phyloP scores from a whole-genome alignment of 192 early-diverging fungal genomes.

The Coemansia sp. region DNA sequence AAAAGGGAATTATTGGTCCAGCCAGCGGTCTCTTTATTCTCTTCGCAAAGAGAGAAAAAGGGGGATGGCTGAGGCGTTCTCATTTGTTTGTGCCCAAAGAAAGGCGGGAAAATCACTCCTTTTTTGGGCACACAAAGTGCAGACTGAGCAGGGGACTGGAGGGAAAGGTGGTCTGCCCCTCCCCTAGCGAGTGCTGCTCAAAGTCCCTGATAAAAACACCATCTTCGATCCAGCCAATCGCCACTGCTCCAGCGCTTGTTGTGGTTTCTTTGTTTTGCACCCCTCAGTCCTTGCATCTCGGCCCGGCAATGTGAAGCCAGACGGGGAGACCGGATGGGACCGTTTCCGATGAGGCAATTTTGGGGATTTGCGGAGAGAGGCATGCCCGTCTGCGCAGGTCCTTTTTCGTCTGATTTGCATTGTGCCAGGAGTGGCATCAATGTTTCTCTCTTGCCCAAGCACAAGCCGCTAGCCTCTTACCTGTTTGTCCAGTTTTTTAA shows the following conservation, averaged over 20 bases:
- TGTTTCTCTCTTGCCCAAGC: background rate
- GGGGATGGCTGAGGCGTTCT: slow-evolving; percentile 7
- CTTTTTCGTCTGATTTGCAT: slow-evolving; percentile 1
- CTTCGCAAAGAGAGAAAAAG: background rate
- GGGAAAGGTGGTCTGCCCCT: background rate
- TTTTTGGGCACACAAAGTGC: background rate
- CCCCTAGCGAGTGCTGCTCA: background rate
- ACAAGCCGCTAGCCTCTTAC: background rate
- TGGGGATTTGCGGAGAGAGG: slow-evolving; percentile 5
- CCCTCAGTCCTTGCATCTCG: background rate
- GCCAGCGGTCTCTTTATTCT: slow-evolving; percentile 5
- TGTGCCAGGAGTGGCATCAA: background rate
- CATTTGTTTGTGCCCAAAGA: slow-evolving; percentile 10
- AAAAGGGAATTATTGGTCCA: background rate
- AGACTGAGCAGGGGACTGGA: background rate
- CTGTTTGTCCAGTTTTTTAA: background rate
- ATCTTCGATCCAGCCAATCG: background rate
- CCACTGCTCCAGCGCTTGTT: background rate
- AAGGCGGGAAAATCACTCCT: slow-evolving; percentile 8
- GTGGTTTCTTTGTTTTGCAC: slow-evolving; percentile 3
- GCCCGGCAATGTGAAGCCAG: background rate
- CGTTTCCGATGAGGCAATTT: slow-evolving; percentile 13
- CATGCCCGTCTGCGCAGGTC: too few relatives aligned
- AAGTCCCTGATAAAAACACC: background rate
- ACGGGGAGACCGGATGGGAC: slow-evolving; percentile 8